Conservation (phyloP, 108 stramenopile genomes). For the Pseudonitzschia pungens region DNA sequence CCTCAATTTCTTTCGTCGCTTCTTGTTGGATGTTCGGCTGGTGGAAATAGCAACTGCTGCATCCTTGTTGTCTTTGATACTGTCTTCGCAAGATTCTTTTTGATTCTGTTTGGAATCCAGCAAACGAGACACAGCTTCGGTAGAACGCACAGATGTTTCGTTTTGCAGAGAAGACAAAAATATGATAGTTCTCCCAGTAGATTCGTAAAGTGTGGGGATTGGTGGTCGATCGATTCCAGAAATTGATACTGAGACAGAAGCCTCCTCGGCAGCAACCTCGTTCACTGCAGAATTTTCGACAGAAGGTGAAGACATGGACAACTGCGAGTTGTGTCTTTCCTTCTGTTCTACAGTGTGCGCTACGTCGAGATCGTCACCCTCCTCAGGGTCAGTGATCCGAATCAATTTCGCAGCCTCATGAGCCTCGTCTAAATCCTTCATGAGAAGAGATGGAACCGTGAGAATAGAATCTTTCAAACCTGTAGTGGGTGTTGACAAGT, state of each 20-base stretch:
- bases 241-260: neutral
- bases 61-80: neutral
- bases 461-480: slow-evolving; percentile 18
- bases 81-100: neutral
- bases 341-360: neutral
- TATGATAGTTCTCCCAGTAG: neutral
- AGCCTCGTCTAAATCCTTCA: slow-evolving; percentile 45
- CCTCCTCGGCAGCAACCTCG: neutral
- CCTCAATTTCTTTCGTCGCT: slow-evolving; percentile 63
- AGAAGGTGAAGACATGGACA: neutral
- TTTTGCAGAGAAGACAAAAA: neutral
- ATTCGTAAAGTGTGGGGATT: neutral
- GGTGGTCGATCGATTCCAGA: neutral
- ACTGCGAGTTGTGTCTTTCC: neutral
- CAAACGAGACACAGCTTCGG: neutral
- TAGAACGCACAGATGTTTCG: neutral
- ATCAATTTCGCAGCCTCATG: slow-evolving; percentile 35
- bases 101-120: neutral
- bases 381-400: slow-evolving; percentile 7
- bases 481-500: neutral
- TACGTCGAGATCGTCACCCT: neutral
- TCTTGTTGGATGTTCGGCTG: slow-evolving; percentile 70
- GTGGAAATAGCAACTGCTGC: neutral
- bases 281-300: neutral
- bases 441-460: slow-evolving; percentile 24